Evolutionary conservation across 2,329 filamentous ascomycete genomes (phyloP), one percentile per base, ranked within the genome.

Genomic region (Diplodia sapinea): DNA sequence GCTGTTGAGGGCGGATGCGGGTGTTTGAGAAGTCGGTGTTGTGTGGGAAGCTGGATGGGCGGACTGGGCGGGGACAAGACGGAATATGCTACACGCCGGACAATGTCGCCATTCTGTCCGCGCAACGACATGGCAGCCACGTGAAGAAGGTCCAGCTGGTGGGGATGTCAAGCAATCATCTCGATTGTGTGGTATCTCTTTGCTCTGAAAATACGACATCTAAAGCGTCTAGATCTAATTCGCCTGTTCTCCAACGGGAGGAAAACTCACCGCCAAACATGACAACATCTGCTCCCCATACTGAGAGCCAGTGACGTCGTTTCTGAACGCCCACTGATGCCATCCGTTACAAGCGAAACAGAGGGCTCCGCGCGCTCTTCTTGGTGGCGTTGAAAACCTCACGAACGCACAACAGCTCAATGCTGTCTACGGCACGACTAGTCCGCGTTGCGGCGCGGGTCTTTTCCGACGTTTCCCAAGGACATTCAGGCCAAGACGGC

Each of bases 291-390:
- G 20, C 36, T 11, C 36, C 8, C 7, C 20, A 61, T 33, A 49
- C 56, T 17, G 56, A 61, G 56, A 40, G 12, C 23, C n/a, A 9
- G 11, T 49, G 56, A 61, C 56, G 56, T 40, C 40, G 6, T 33
- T n/a, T 13, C 26, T 13, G 40, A 61, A 49, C 56, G 56, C 40
- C 26, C 11, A 49, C 38, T 36, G 12, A n/a, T 59, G 36, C 38
- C n/a, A 36, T 13, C 17, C 43, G 9, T 13, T 9, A 36, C 33
- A 36, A 36, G 8, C 9, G 11, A 36, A 36, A 11, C 33, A 36
- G 11, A 36, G 11, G 33, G 11, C 33, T 11, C 20, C 43, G 43
- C 17, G 17, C 9, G 43, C 43, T 6, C n/a, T 7, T 9, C 43
- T 3, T n/a, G 8, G 43, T 4, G 43, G 43, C 11, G n/a, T 47